These are phyloP conservation scores for Gentiana straminea DNA, from an alignment of 257 asterid genomes.

Conservation along the genomic window DNA sequence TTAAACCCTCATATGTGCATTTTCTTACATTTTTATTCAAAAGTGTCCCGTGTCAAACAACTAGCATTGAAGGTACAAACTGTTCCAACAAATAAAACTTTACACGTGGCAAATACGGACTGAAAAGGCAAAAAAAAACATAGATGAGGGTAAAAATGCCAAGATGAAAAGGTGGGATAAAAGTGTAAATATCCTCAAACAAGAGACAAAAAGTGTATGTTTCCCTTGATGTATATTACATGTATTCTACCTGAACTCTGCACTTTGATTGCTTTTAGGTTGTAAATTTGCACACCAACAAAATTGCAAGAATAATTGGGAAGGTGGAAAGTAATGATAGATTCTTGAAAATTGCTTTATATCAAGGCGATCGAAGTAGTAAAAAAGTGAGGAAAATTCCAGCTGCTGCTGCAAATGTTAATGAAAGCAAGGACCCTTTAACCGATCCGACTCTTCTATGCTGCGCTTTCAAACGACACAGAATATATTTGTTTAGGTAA, in stretches of 20 bases:
- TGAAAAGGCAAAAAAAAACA: no score
- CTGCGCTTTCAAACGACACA: slow-evolving; percentile 97
- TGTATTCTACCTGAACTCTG: slow-evolving; percentile 1
- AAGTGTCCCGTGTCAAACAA: no score
- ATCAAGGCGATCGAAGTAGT: slow-evolving; percentile 91
- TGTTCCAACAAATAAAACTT: no score
- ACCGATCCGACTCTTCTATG: slow-evolving; percentile 90
- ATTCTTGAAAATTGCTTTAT: slow-evolving; percentile 83
- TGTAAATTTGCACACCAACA: slow-evolving; percentile 87
- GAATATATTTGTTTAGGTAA: slow-evolving; percentile 95
- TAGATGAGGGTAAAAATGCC: no score
- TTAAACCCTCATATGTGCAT: no score
- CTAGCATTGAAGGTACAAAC: no score
- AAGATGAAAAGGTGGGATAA: no score
- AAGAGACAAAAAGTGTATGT: no score
- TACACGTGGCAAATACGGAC: no score
- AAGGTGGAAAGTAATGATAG: slow-evolving; percentile 98
- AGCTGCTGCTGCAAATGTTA: slow-evolving; percentile 82
- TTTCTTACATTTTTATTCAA: no score
- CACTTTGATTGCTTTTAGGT: slow-evolving; percentile 30
- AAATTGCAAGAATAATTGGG: slow-evolving; percentile 83
- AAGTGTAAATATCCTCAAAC: no score
- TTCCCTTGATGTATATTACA: no score
- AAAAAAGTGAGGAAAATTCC: slow-evolving; percentile 86
- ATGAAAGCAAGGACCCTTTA: slow-evolving; percentile 84